These are phyloP conservation scores for Pichia californica DNA, from an alignment of 805 yeast species.

Conservation along the genomic window DNA sequence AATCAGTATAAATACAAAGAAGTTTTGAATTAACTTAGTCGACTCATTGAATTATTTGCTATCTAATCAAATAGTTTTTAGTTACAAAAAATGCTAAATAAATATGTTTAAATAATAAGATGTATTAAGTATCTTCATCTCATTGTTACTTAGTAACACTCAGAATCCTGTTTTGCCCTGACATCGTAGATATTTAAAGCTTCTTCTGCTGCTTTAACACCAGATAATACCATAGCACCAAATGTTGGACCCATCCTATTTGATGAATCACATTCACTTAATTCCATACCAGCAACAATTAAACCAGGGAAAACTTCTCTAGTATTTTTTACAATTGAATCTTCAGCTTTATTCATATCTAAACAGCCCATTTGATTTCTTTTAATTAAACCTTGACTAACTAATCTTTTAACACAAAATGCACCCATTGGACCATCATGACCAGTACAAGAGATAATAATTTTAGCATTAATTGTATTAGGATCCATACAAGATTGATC, in stretches of 20 bases:
- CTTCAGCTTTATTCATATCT: slow-evolving; percentile 75
- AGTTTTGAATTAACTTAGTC: too few relatives aligned
- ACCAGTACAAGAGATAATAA: slow-evolving; percentile 68
- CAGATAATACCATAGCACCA: slow-evolving; percentile 75
- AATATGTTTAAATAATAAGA: too few relatives aligned
- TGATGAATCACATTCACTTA: slow-evolving; percentile 68
- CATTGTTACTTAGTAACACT: neutral
- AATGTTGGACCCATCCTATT: slow-evolving; percentile 84
- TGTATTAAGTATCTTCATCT: too few relatives aligned
- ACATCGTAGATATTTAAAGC: slow-evolving; percentile 27
- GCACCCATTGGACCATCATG: slow-evolving; percentile 86
- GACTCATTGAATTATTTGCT: too few relatives aligned
- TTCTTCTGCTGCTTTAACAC: slow-evolving; percentile 70
- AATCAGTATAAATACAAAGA: too few relatives aligned
- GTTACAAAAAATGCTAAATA: too few relatives aligned
- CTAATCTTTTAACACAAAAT: slow-evolving; percentile 65
- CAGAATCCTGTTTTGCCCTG: slow-evolving; percentile 20
- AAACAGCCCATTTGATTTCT: slow-evolving; percentile 69
- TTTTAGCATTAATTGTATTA: slow-evolving; percentile 60
- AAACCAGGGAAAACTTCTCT: slow-evolving; percentile 61
- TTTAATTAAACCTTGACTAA: slow-evolving; percentile 39
- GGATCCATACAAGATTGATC: slow-evolving; percentile 81
- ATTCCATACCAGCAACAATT: slow-evolving; percentile 70
- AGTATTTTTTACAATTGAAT: slow-evolving; percentile 63
- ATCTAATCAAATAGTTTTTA: too few relatives aligned